phyloP scores from a whole-genome alignment of 495 filamentous ascomycete species.

The Oleoguttula mirabilis region DNA sequence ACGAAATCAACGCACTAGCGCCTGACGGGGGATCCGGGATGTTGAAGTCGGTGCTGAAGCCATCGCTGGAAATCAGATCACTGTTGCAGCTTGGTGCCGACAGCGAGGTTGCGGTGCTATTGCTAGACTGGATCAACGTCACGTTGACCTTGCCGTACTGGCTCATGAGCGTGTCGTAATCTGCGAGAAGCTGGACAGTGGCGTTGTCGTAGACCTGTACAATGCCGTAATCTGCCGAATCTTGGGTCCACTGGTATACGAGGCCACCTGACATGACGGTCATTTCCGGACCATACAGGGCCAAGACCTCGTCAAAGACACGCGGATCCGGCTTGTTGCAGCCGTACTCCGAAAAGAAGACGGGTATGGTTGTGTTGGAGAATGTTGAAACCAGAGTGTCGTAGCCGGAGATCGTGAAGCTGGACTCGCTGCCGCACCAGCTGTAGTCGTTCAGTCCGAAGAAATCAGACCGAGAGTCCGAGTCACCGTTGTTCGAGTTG shows the following conservation, averaged over 20 bases:
- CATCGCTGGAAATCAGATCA: conserved; percentile 46
- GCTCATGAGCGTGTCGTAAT: conserved; percentile 63
- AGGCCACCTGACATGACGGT: conserved; percentile 74
- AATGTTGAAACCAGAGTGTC: conserved; percentile 61
- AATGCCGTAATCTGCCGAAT: conserved; percentile 61
- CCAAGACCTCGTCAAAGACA: conserved; percentile 66
- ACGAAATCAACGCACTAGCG: conserved; percentile 44
- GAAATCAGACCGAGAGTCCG: conserved; percentile 60
- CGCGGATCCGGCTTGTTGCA: conserved; percentile 77
- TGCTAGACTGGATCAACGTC: conserved; percentile 45
- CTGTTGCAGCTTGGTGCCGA: conserved; percentile 47
- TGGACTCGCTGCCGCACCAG: conserved; percentile 70
- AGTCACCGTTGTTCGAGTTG: conserved; percentile 39
- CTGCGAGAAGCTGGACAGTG: conserved; percentile 49
- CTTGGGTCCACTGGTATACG: conserved; percentile 77
- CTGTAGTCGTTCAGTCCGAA: conserved; percentile 93
- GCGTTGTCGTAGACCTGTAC: conserved; percentile 55
- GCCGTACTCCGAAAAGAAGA: conserved; percentile 96
- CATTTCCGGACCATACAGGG: conserved; percentile 75
- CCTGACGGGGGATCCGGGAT: conserved; percentile 47
- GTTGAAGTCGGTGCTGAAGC: conserved; percentile 66
- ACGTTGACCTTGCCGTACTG: conserved; percentile 68
- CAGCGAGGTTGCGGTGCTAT: conserved; percentile 39
- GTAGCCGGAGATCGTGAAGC: conserved; percentile 58
- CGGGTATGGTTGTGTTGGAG: conserved; percentile 57